Evolutionary conservation across 2,329 filamentous ascomycete species (phyloP).

Genomic region (Botrytis galanthina): DNA sequence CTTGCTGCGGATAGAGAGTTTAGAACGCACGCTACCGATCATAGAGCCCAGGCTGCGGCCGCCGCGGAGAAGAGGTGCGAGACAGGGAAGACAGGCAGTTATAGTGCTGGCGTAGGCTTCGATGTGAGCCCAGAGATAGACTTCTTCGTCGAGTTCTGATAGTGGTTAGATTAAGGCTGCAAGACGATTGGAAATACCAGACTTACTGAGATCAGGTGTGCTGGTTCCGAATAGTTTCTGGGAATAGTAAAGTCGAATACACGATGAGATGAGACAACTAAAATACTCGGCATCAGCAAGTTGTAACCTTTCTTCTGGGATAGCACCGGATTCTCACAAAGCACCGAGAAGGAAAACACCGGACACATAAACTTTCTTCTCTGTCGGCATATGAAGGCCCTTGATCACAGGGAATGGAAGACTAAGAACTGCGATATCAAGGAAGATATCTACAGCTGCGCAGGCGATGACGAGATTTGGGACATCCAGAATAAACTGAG

Average conservation of each 20-base stretch:
- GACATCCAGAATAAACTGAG: background rate
- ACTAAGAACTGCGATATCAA: constrained; percentile 5
- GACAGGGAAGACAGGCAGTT: constrained; percentile 8
- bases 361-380: constrained; percentile 11
- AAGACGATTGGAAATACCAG: background rate
- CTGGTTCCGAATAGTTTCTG: constrained; percentile 15
- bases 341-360: constrained; percentile 14
- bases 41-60: constrained; percentile 7
- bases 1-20: constrained; percentile 9
- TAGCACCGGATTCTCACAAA: background rate
- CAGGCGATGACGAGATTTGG: constrained; percentile 8
- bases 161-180: background rate
- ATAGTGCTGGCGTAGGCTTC: constrained; percentile 10
- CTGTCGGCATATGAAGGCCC: constrained; percentile 1
- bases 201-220: constrained; percentile 14
- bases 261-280: constrained; percentile 18
- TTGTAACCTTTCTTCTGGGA: accelerated
- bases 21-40: constrained; percentile 7
- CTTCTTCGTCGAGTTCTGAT: constrained; percentile 6
- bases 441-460: constrained; percentile 11
- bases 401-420: constrained; percentile 10
- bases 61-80: constrained; percentile 7
- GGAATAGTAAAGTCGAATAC: constrained; percentile 7
- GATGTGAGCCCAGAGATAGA: constrained; percentile 15
- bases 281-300: background rate